Base-by-base conservation (phyloP, 805 yeast species). In the Metschnikowia koreensis region DNA sequence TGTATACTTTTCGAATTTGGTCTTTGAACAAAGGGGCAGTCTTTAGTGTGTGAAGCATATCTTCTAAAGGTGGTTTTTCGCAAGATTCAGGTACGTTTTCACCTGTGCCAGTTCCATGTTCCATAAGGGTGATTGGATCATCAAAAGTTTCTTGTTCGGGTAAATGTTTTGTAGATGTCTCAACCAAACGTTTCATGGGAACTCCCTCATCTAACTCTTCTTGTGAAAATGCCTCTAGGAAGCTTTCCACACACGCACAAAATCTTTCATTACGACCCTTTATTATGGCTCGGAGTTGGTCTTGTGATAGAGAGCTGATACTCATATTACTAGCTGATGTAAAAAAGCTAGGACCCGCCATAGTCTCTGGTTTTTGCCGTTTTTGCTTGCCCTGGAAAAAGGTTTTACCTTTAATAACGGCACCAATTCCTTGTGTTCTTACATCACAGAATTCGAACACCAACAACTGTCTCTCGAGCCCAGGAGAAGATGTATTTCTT, bases 381-480 rank as follows among this genome's bases (percentile, higher is more conserved):
- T 52, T 58, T 44, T 44, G 36, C 37, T 27, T 29, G 12, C 38
- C 41, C 10, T 26, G 26, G 29, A 17, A 40, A 28, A 33, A 29
- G 55, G 50, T 31, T 41, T 49, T 42, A 64, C 73, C 57, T 62
- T 60, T 65, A 15, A 66, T 48, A 0, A 59, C 57, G 6, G 72
- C 64, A 0, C 72, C 69, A 66, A 79, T 40, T 71, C 79, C 73
- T 75, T 81, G 57, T 71, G 81, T 60, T 73, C 79, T 60, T 12
- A 87, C 88, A 65, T 92, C 96, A 15, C 81, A 75, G 65, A 92
- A 89, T 57, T 87, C 92, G 62, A 92, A 87, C 1, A 89, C 74
- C 28, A 92, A 71, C 8, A 88, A 61, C 56, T 85, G 91, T 17
- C 76, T 73, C 10, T 62, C 64, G 12, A 65, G 65, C 41, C 80